A percentile compares a stretch with the other conserved stretches of the same genome.
Conservation (phyloP, 345 rosid genomes). For the Erysimum cheiranthoides region DNA sequence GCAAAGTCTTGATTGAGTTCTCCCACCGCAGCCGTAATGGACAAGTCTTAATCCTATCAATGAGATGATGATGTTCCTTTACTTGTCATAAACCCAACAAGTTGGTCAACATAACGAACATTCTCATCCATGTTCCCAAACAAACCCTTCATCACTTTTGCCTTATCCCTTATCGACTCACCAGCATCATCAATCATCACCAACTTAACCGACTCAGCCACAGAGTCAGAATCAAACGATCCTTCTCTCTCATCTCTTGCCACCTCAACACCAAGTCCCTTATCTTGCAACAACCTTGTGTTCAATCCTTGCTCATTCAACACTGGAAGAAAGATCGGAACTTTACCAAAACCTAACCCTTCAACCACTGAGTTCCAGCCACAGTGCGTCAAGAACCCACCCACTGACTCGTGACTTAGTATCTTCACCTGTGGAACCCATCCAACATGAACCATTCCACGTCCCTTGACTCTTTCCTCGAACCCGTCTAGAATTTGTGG, state of each 20-base stretch:
- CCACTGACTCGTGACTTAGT: slow-evolving; percentile 51
- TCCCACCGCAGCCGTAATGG: background rate
- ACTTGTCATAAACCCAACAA: slow-evolving; percentile 28
- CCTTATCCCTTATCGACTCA: slow-evolving; percentile 31
- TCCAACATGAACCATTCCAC: slow-evolving; percentile 41
- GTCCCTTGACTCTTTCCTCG: slow-evolving; percentile 40
- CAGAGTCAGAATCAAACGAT: slow-evolving; percentile 46
- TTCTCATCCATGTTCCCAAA: slow-evolving; percentile 39
- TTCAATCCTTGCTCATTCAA: slow-evolving; percentile 56
- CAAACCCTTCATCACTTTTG: slow-evolving; percentile 39
- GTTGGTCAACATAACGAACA: slow-evolving; percentile 27
- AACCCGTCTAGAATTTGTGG: slow-evolving; percentile 46
- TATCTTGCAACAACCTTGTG: slow-evolving; percentile 48
- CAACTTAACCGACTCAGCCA: slow-evolving; percentile 50
- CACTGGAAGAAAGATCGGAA: slow-evolving; percentile 49
- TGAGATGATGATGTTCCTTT: background rate
- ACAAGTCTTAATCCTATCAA: background rate
- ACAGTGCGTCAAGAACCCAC: slow-evolving; percentile 54
- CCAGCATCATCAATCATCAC: slow-evolving; percentile 47
- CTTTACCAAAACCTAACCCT: slow-evolving; percentile 47
- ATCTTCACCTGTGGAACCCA: slow-evolving; percentile 55
- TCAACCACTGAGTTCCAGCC: slow-evolving; percentile 60
- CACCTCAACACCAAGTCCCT: slow-evolving; percentile 51
- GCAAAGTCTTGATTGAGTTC: background rate
- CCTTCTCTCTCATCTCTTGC: slow-evolving; percentile 50